phyloP scores from a whole-genome alignment of 441 rosid genomes.

The Populus hybrid region DNA sequence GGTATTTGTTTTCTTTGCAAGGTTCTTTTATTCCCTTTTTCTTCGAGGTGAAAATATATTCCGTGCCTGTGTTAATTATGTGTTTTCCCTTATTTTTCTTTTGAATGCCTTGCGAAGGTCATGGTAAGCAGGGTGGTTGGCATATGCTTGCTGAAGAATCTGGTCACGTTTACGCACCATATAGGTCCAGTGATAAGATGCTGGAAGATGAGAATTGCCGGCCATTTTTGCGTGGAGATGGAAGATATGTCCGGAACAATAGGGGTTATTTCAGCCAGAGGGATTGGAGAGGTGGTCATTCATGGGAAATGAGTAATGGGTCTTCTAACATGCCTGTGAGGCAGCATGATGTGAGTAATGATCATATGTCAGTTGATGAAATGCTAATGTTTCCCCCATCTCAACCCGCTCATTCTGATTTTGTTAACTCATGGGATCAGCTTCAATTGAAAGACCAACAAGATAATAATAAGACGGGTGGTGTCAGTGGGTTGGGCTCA shows the following conservation, averaged over 20 bases:
- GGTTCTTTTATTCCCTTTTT: neutral
- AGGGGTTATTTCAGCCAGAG: slow-evolving; percentile 63
- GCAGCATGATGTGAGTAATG: slow-evolving; percentile 48
- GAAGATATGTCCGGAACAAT: slow-evolving; percentile 58
- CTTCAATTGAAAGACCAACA: slow-evolving; percentile 46
- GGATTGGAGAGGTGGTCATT: slow-evolving; percentile 63
- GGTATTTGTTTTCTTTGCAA: neutral
- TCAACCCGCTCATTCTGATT: slow-evolving; percentile 44
- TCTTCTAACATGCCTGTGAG: slow-evolving; percentile 44
- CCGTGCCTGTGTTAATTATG: slow-evolving; percentile 23
- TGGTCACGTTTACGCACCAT: slow-evolving; percentile 56
- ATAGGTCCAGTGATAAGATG: slow-evolving; percentile 59
- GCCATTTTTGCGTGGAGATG: slow-evolving; percentile 59
- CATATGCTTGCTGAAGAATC: slow-evolving; percentile 69
- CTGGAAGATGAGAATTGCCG: slow-evolving; percentile 59
- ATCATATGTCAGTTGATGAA: slow-evolving; percentile 62
- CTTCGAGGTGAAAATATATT: slow-evolving; percentile 5
- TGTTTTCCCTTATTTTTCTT: slow-evolving; percentile 17
- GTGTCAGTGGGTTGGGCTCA: slow-evolving; percentile 24
- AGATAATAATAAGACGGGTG: neutral
- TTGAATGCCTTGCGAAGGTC: slow-evolving; percentile 61
- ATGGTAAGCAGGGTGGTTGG: slow-evolving; percentile 91
- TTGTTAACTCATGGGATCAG: slow-evolving; percentile 45
- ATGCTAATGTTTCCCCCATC: slow-evolving; percentile 34
- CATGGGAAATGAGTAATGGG: slow-evolving; percentile 70